Percentiles rank a stretch among this genome's conserved stretches.
phyloP scores from a whole-genome alignment of 2,329 filamentous ascomycete genomes.

The Raffaelea albimanens region DNA sequence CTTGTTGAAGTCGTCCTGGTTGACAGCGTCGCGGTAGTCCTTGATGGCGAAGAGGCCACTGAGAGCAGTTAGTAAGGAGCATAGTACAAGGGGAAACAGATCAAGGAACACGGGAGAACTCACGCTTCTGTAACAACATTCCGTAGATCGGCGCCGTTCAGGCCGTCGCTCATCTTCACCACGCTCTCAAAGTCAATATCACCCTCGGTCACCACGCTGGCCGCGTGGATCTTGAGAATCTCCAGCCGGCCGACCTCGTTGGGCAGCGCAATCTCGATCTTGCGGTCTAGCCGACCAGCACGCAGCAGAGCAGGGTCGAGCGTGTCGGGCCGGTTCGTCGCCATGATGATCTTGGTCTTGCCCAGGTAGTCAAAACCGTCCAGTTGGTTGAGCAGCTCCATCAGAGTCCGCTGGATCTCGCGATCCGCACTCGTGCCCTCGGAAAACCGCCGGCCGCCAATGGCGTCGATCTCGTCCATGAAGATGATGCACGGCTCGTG shows the following conservation, averaged over 20 bases:
- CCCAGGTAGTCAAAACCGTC: conserved; percentile 99
- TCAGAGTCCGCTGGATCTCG: conserved; percentile 95
- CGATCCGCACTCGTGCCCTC: conserved; percentile 96
- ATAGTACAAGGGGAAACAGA: background rate
- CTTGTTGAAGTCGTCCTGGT: conserved; percentile 99
- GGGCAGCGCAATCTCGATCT: conserved; percentile 94
- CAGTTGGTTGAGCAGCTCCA: conserved; percentile 97
- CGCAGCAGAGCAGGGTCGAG: conserved; percentile 87
- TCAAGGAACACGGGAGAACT: conserved; percentile 30
- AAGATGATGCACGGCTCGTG: conserved; percentile 99
- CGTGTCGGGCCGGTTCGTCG: conserved; percentile 93
- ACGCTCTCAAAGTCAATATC: conserved; percentile 99
- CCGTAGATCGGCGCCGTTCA: conserved; percentile 93
- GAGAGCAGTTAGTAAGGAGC: conserved; percentile 15
- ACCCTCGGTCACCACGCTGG: conserved; percentile 77
- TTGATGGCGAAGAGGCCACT: conserved; percentile 97
- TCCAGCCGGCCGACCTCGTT: conserved; percentile 95
- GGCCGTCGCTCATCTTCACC: conserved; percentile 98
- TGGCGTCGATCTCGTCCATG: conserved; percentile 99
- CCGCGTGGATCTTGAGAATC: conserved; percentile 95
- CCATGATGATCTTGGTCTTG: conserved; percentile 99
- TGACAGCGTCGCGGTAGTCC: conserved; percentile 91
- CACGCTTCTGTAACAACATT: conserved; percentile 98
- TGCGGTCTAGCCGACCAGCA: conserved; percentile 87
- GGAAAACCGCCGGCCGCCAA: conserved; percentile 90